Evolutionary conservation across 208 protist species (phyloP).

Genomic region (Zelonia costaricensis): DNA sequence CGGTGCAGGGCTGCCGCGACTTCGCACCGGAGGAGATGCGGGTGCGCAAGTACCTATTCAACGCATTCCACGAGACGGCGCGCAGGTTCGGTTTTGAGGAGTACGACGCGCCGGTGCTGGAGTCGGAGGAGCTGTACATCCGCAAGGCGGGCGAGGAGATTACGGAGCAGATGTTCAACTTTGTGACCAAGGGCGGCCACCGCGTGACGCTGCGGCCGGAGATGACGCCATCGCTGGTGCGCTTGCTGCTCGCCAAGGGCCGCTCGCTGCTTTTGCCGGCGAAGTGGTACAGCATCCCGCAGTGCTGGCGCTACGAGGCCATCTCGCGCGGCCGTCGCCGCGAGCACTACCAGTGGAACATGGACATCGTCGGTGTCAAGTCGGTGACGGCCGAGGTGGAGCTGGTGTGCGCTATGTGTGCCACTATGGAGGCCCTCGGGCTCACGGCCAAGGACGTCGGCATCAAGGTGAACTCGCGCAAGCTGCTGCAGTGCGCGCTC

Average conservation of each 20-base stretch:
- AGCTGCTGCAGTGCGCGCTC: slow-evolving; percentile 89
- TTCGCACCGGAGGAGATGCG: slow-evolving; percentile 96
- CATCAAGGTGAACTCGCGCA: slow-evolving; percentile 93
- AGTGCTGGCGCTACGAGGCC: slow-evolving; percentile 97
- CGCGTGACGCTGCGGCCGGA: slow-evolving; percentile 93
- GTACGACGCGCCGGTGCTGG: slow-evolving; percentile 96
- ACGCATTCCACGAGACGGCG: slow-evolving; percentile 83
- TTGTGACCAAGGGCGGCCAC: slow-evolving; percentile 93
- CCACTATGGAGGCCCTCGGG: slow-evolving; percentile 78
- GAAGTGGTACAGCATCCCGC: slow-evolving; percentile 96
- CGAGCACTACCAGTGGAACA: slow-evolving; percentile 98
- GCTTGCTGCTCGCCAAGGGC: slow-evolving; percentile 89
- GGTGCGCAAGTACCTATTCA: slow-evolving; percentile 90
- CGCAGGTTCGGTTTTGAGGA: slow-evolving; percentile 93
- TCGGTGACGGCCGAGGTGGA: slow-evolving; percentile 92
- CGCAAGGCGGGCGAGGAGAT: slow-evolving; percentile 97
- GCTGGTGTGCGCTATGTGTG: slow-evolving; percentile 87
- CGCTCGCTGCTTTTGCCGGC: slow-evolving; percentile 89
- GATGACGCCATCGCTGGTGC: slow-evolving; percentile 96
- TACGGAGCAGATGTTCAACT: slow-evolving; percentile 97
- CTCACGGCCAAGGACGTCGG: slow-evolving; percentile 91
- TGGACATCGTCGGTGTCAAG: slow-evolving; percentile 96
- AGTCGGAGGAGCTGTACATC: slow-evolving; percentile 93
- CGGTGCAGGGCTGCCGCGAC: slow-evolving; percentile 94
- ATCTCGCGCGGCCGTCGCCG: slow-evolving; percentile 93